phyloP scores from a whole-genome alignment of 148 eudicot genomes.

The Silene uniflora region DNA sequence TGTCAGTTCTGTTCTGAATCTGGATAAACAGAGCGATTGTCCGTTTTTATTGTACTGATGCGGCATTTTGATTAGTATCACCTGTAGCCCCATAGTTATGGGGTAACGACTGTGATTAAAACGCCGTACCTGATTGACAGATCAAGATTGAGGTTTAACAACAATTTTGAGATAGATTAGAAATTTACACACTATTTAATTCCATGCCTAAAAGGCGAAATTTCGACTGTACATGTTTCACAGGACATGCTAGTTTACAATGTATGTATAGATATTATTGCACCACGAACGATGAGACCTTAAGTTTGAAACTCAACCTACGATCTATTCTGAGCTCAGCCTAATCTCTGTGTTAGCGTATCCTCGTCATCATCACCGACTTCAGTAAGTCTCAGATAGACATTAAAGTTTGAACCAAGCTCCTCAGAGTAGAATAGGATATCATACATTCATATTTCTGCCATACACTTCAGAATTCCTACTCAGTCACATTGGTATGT shows the following conservation, averaged over 20 bases:
- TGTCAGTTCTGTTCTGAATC: background rate
- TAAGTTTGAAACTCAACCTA: background rate
- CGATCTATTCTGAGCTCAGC: background rate
- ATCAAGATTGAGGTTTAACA: background rate
- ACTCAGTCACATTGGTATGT: background rate
- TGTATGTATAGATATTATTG: background rate
- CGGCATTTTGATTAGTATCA: too few species aligned
- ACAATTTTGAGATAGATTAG: background rate
- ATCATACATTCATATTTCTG: background rate
- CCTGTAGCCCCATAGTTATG: too few species aligned
- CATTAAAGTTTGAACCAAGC: background rate
- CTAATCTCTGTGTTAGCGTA: background rate
- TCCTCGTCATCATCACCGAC: background rate
- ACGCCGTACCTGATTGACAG: background rate
- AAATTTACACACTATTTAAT: background rate
- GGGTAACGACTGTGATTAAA: background rate
- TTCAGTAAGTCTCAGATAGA: background rate
- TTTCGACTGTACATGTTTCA: conserved; percentile 1
- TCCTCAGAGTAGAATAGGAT: background rate
- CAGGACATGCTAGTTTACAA: conserved; percentile 2
- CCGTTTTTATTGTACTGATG: background rate
- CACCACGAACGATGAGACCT: background rate
- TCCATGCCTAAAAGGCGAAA: background rate
- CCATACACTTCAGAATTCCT: background rate
- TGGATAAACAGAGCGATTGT: background rate